Base-by-base conservation (phyloP, 768 basidiomycete species). In the Lactifluus volemus region DNA sequence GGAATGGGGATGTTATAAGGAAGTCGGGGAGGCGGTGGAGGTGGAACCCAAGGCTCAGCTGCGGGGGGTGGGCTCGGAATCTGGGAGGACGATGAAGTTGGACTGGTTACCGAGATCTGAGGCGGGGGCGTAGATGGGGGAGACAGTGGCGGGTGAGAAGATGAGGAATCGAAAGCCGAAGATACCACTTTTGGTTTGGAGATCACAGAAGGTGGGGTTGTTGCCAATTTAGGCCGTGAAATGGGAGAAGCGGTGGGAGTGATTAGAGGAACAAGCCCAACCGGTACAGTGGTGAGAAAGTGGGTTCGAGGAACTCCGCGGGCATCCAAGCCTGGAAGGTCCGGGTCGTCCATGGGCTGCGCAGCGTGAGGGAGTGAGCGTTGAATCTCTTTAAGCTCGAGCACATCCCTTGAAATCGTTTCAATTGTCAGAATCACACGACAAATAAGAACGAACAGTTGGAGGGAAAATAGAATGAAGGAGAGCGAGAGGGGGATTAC, bases 401-500 rank as follows among this genome's bases (percentile, higher is more conserved):
- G 63, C 53, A 66, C 53, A 30, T 66, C 65, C 53, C 65, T 66
- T 65, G 34, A 15, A 50, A 58, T 54, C 11, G 17, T 38, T 21
- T 21, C 42, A 44, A n/a, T 42, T 4, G 56, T 63, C 25, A 63
- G 47, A 57, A 44, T 36, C 60, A 58, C 36, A 15, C 55, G 34
- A 58, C 52, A 42, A 15, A 29, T 38, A 0, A 53, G 12, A 49
- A 48, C 11, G 17, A 9, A n/a, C 5, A 8, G 12, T n/a, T 14
- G 17, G 54, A 3, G 30, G 4, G 44, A 32, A 4, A 44, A 44
- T n/a, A 10, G 19, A 19, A 10, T 15, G n/a, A 38, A 21, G 1
- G 39, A 14, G 11, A 44, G n/a, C n/a, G n/a, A 25, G 34, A 9
- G 29, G 36, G 47, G 21, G 14, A 21, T 34, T 34, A 81, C 85